phyloP scores from a whole-genome alignment of 108 stramenopile genomes.

The Stephanodiscus triporus region DNA sequence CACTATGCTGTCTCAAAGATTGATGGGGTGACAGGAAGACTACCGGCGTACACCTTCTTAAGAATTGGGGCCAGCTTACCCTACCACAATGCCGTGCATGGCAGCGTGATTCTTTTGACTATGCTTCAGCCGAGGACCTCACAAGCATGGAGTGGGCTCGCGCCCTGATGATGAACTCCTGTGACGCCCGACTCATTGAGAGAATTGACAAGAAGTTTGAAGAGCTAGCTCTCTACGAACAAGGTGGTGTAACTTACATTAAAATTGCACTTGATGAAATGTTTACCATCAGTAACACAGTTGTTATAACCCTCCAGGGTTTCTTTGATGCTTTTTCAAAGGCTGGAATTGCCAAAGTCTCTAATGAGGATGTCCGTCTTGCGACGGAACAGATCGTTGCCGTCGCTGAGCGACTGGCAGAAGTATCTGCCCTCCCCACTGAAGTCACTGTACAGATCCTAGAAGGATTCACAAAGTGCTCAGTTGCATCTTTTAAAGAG shows the following conservation, averaged over 20 bases:
- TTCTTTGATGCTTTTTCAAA: constrained; percentile 11
- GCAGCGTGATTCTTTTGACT: neutral
- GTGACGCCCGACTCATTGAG: neutral
- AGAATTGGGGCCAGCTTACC: neutral
- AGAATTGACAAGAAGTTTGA: neutral
- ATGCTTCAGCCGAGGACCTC: neutral
- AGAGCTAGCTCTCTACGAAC: neutral
- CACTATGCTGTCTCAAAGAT: neutral
- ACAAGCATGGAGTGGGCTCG: constrained; percentile 5
- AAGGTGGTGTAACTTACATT: constrained; percentile 11
- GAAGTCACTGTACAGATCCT: neutral
- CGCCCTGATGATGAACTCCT: constrained; percentile 7
- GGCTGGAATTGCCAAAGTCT: constrained; percentile 2
- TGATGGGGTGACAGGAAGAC: neutral
- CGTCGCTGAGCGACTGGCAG: constrained; percentile 15
- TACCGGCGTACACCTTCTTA: neutral
- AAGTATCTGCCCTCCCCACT: neutral
- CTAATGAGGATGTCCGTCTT: constrained; percentile 9
- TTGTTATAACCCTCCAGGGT: neutral
- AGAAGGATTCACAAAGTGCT: neutral
- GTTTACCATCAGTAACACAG: constrained; percentile 12
- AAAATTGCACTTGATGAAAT: constrained; percentile 7
- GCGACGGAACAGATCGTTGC: neutral
- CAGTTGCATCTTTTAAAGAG: neutral
- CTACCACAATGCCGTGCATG: neutral